Conservation (phyloP, 2,329 filamentous ascomycete genomes). For the Fusarium sp. region DNA sequence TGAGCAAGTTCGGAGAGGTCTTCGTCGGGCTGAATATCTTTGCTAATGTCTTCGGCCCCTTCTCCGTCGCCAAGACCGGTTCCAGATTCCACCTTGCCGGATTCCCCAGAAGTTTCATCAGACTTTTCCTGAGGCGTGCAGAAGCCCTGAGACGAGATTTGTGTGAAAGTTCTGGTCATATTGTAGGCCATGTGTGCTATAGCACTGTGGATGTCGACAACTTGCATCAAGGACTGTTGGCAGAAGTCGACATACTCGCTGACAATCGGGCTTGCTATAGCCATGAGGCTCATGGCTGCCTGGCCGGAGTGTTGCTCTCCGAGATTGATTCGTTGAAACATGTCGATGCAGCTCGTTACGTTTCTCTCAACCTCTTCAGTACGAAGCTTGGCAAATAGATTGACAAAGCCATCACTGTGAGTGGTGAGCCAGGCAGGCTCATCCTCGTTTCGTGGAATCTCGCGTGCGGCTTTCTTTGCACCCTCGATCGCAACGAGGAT, state of each 20-base stretch:
- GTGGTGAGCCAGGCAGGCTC: constrained; percentile 50
- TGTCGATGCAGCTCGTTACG: constrained; percentile 51
- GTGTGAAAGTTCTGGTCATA: constrained; percentile 78
- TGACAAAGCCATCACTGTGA: constrained; percentile 60
- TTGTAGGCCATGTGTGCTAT: constrained; percentile 78
- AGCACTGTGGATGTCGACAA: constrained; percentile 72
- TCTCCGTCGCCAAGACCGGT: constrained; percentile 95
- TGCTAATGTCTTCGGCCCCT: constrained; percentile 96
- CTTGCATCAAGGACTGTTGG: constrained; percentile 64
- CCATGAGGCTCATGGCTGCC: constrained; percentile 47
- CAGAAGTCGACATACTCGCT: constrained; percentile 75
- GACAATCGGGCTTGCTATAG: constrained; percentile 69
- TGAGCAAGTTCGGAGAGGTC: constrained; percentile 92
- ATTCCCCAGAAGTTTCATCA: constrained; percentile 72
- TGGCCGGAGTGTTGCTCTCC: constrained; percentile 39
- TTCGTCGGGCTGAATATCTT: constrained; percentile 93
- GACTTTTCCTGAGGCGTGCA: constrained; percentile 87
- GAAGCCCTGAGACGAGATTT: constrained; percentile 86
- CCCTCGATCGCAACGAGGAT: constrained; percentile 83
- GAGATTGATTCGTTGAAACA: constrained; percentile 48
- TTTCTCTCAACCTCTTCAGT: constrained; percentile 61
- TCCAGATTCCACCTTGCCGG: constrained; percentile 85
- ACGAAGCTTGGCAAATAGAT: constrained; percentile 67
- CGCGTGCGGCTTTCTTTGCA: constrained; percentile 64
- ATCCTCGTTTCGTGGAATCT: constrained; percentile 49